phyloP scores from a whole-genome alignment of 352 stramenopile species.

The Elongisporangium undulatum region DNA sequence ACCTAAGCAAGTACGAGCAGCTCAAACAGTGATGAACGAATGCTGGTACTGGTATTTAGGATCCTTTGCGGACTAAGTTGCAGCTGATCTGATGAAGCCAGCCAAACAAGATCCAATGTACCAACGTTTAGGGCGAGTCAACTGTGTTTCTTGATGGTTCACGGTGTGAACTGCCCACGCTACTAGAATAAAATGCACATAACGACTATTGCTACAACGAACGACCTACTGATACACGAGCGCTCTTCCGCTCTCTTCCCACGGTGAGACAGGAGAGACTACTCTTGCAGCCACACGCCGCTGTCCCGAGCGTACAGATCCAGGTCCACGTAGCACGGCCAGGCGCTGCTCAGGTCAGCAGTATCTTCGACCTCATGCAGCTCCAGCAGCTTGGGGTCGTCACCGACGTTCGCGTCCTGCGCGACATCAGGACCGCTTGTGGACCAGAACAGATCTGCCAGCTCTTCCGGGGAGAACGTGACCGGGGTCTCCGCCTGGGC shows the following conservation, averaged over 20 bases:
- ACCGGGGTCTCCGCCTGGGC: constrained; percentile 12
- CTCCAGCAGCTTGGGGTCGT: constrained; percentile 24
- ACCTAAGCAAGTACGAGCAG: too few species aligned
- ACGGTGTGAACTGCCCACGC: neutral
- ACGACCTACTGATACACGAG: neutral
- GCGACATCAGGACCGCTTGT: constrained; percentile 4
- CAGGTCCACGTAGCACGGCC: neutral
- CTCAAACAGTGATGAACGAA: too few species aligned
- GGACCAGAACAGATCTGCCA: constrained; percentile 25
- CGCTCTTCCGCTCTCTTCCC: neutral
- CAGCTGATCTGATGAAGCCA: too few species aligned
- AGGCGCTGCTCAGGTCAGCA: neutral
- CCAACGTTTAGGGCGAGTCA: neutral
- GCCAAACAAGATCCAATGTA: too few species aligned
- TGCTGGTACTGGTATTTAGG: too few species aligned
- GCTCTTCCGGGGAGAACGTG: constrained; percentile 24
- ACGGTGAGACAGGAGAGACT: neutral
- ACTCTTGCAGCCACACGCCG: neutral
- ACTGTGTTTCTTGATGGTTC: neutral
- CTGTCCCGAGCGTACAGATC: neutral
- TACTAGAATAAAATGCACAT: neutral
- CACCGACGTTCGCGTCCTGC: constrained; percentile 14
- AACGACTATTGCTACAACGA: neutral
- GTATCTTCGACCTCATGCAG: constrained; percentile 1
- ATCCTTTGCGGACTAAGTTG: too few species aligned